Conservation (phyloP, 1,284 basidiomycete species). For the Lignosus rhinocerotis region DNA sequence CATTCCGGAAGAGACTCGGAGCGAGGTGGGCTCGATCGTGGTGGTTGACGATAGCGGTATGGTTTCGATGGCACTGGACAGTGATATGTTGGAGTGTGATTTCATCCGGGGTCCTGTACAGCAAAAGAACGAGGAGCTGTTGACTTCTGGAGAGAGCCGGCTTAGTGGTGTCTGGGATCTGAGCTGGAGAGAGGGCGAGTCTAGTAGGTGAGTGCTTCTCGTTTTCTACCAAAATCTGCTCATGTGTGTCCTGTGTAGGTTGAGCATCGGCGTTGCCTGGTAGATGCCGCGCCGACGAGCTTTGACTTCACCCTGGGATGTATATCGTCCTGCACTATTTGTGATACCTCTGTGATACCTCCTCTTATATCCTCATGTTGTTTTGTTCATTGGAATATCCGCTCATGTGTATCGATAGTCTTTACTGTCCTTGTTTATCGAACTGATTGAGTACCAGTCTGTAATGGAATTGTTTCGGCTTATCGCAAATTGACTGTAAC, state of each 20-base stretch:
- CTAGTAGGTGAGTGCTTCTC: conserved; percentile 15
- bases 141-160: neutral
- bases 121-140: neutral
- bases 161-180: conserved; percentile 12
- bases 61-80: conserved; percentile 8
- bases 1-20: conserved; percentile 32
- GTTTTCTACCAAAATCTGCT: neutral
- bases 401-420: neutral
- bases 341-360: neutral
- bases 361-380: neutral
- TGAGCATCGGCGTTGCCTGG: conserved; percentile 15
- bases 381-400: neutral
- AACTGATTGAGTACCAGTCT: no score
- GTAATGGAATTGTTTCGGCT: no score
- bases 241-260: neutral
- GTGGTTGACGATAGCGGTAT: conserved; percentile 30
- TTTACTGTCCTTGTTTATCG: neutral
- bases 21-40: conserved; percentile 43
- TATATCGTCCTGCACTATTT: neutral
- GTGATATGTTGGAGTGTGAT: conserved; percentile 3
- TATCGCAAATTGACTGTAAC: no score
- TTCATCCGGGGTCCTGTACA: neutral
- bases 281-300: neutral
- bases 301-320: neutral
- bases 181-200: conserved; percentile 26